phyloP scores from a whole-genome alignment of 2,329 filamentous ascomycete genomes.

The Penicillium sp. region DNA sequence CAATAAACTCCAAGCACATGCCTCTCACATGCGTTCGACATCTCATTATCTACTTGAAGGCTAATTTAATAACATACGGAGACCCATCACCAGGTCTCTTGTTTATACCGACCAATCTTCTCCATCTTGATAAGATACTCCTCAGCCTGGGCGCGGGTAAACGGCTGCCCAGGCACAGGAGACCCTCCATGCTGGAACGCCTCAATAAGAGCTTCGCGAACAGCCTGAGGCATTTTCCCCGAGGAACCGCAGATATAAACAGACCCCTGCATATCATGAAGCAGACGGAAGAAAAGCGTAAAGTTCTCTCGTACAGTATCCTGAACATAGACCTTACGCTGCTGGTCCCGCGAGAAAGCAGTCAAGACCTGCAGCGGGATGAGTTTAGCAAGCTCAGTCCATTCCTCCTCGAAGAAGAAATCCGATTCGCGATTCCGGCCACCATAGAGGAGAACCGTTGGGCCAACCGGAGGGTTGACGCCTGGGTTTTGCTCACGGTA shows the following conservation, averaged over 20 bases:
- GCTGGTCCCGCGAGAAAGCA: slow-evolving; percentile 72
- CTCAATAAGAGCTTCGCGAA: slow-evolving; percentile 67
- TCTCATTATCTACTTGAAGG: neutral
- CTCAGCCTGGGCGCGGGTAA: slow-evolving; percentile 54
- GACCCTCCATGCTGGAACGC: slow-evolving; percentile 54
- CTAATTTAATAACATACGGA: neutral
- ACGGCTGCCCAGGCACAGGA: slow-evolving; percentile 35
- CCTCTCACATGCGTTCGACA: neutral
- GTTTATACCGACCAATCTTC: slow-evolving; percentile 63
- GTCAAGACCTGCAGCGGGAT: slow-evolving; percentile 57
- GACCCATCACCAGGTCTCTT: slow-evolving; percentile 65
- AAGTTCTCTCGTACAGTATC: slow-evolving; percentile 58
- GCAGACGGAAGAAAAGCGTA: slow-evolving; percentile 51
- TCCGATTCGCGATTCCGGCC: slow-evolving; percentile 74
- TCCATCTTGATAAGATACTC: slow-evolving; percentile 59
- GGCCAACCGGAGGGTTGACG: slow-evolving; percentile 36
- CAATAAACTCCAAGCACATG: neutral
- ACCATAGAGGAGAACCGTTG: slow-evolving; percentile 75
- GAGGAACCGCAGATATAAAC: slow-evolving; percentile 58
- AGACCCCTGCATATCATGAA: slow-evolving; percentile 55
- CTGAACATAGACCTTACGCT: slow-evolving; percentile 68
- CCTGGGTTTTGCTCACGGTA: slow-evolving; percentile 31
- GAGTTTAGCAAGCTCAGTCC: slow-evolving; percentile 52
- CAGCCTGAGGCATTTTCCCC: slow-evolving; percentile 70
- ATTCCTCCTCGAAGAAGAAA: slow-evolving; percentile 80